phyloP scores from a whole-genome alignment of 768 basidiomycete species.

The Russula emetica region DNA sequence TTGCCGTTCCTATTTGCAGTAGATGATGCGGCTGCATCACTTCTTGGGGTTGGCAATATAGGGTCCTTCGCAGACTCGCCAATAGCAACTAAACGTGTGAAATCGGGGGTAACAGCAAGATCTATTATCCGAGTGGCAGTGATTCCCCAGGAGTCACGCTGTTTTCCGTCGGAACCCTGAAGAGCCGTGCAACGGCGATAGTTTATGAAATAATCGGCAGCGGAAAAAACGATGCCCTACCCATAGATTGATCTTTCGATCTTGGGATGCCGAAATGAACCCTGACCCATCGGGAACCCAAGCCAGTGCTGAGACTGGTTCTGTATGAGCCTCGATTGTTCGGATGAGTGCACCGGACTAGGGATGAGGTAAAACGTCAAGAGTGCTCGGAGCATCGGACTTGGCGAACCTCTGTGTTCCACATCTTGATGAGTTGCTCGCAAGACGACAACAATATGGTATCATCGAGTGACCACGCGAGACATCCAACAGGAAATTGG shows the following conservation, averaged over 20 bases:
- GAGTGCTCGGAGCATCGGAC: constrained; percentile 10
- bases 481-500: constrained; percentile 66
- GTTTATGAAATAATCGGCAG: constrained; percentile 19
- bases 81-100: constrained; percentile 76
- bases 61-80: constrained; percentile 52
- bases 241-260: constrained; percentile 80
- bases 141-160: constrained; percentile 62
- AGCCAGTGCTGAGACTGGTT: constrained; percentile 78
- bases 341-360: constrained; percentile 74
- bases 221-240: constrained; percentile 41
- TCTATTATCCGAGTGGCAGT: constrained; percentile 80
- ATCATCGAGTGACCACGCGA: constrained; percentile 94
- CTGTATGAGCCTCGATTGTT: constrained; percentile 64
- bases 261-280: constrained; percentile 86
- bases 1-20: constrained; percentile 31
- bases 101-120: constrained; percentile 82
- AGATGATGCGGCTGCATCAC: constrained; percentile 29
- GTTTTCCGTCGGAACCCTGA: constrained; percentile 72
- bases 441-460: constrained; percentile 75
- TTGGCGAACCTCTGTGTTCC: constrained; percentile 75
- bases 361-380: constrained; percentile 16
- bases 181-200: constrained; percentile 16
- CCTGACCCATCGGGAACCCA: constrained; percentile 89
- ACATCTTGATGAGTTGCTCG: constrained; percentile 79
- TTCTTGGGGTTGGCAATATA: constrained; percentile 16